Base-by-base conservation (phyloP, 2,329 filamentous ascomycete species). In the Aspergillus texensis region DNA sequence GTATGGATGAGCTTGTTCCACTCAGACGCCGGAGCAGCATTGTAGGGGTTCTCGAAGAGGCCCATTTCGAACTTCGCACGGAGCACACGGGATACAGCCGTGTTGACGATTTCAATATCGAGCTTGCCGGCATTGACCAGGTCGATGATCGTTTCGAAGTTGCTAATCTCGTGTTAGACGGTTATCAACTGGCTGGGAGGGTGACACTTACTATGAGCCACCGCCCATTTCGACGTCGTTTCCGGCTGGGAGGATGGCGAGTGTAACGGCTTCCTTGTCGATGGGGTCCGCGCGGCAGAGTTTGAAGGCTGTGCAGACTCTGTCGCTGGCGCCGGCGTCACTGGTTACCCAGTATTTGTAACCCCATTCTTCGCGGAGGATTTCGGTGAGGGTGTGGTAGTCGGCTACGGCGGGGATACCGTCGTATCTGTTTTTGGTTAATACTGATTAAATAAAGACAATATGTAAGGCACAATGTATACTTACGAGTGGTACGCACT, bases 151-250 rank as follows among this genome's bases (percentile, higher is more conserved):
- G 82, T 85, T 67, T 87, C 82, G 71, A 88, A 90, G 72, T 88
- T 92, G 80, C 75, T 78, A 43, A 11, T 46, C n/a, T 1, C 1
- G 1, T 4, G 46, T 69, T 45, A 73, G 64, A 32, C 3, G 11
- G 50, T 24, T 6, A 28, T 30, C 46, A 10, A 19, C 6, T 11
- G 36, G 34, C 34, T 9, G 16, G 11, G 11, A 6, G 56, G 24
- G 4, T n/a, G n/a, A 26, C 3, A 46, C 75, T 67, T 67, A 78
- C 75, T 86, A 92, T 24, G 87, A 89, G 24, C 91, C 90, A 45
- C 90, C 90, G 14, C 90, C 90, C 90, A 92, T 92, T 71, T 93
- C 91, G 14, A 90, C 73, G 52, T 92, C 90, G 57, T 88, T 90
- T 3, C 91, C 90, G 5, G 89, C 88, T 0, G 87, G 86, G 5